These are phyloP conservation scores for Chlorella sp. DNA, from an alignment of 139 green algal species.

Conservation along the genomic window DNA sequence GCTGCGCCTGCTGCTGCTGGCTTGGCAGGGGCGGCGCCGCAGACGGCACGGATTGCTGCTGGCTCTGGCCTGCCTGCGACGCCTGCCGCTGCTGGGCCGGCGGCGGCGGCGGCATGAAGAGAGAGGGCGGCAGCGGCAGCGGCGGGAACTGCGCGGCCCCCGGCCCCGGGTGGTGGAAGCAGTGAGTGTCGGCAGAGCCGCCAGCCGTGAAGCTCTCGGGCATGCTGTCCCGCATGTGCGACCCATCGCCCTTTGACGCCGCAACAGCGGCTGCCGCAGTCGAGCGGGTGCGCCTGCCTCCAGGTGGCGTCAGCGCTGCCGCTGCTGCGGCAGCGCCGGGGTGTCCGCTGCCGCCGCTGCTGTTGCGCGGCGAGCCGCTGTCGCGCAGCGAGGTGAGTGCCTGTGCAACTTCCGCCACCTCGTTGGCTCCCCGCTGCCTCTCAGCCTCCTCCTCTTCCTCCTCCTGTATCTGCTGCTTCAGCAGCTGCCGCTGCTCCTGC, in stretches of 20 bases:
- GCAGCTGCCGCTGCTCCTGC: slow-evolving; percentile 13
- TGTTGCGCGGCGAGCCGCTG: slow-evolving; percentile 20
- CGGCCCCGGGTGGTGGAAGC: neutral
- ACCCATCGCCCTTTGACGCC: neutral
- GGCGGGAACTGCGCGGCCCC: neutral
- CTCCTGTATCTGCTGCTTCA: slow-evolving; percentile 1
- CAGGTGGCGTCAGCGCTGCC: neutral
- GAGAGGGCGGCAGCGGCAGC: neutral
- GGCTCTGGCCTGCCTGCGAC: neutral
- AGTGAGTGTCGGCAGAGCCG: neutral
- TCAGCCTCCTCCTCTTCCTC: slow-evolving; percentile 23
- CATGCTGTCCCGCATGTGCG: neutral
- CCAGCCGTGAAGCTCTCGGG: neutral
- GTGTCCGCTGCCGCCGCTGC: slow-evolving; percentile 27
- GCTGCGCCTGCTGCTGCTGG: neutral
- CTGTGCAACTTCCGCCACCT: slow-evolving; percentile 46
- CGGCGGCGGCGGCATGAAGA: neutral
- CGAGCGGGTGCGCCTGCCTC: neutral
- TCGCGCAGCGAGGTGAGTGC: slow-evolving; percentile 39
- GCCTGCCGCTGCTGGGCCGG: slow-evolving; percentile 8
- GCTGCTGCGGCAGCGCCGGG: slow-evolving; percentile 10
- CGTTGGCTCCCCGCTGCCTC: neutral
- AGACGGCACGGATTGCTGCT: neutral
- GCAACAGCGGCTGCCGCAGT: too few species aligned
- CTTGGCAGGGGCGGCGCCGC: neutral